Evolutionary conservation across 192 early-diverging fungal species (phyloP).

Genomic region (Mortierella hygrophila): DNA sequence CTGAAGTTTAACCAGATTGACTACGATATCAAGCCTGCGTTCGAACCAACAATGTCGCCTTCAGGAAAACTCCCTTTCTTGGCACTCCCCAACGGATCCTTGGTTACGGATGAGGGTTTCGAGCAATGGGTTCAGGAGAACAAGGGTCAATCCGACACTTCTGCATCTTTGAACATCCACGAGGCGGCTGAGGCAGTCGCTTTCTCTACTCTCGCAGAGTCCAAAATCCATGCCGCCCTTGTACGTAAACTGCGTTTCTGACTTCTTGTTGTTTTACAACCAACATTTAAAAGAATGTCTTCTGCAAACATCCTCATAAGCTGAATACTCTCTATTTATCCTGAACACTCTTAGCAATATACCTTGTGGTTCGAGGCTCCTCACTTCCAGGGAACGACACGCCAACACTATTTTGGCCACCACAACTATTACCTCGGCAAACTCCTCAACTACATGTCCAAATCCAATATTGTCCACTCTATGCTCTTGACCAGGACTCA

Average conservation of each 20-base stretch:
- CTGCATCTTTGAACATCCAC: slow-evolving; percentile 12
- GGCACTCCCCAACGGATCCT: slow-evolving; percentile 32
- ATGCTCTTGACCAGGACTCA: slow-evolving; percentile 53
- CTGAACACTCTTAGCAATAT: slow-evolving; percentile 22
- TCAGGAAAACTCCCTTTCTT: slow-evolving; percentile 48
- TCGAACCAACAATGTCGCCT: slow-evolving; percentile 50
- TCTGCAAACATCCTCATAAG: not conserved
- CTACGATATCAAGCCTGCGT: slow-evolving; percentile 40
- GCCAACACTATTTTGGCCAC: slow-evolving; percentile 52
- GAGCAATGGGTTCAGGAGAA: slow-evolving; percentile 44
- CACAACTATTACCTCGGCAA: slow-evolving; percentile 25
- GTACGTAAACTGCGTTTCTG: slow-evolving; percentile 14
- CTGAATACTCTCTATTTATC: not conserved
- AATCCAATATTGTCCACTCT: slow-evolving; percentile 33
- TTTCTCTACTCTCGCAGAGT: slow-evolving; percentile 40
- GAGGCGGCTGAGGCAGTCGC: slow-evolving; percentile 49
- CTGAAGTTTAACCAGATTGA: slow-evolving; percentile 53
- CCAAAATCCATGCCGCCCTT: slow-evolving; percentile 50
- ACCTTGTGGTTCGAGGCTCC: slow-evolving; percentile 51
- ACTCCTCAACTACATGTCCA: slow-evolving; percentile 28
- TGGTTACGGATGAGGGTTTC: slow-evolving; percentile 38
- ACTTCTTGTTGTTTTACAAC: too few relatives aligned
- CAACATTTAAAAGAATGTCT: not conserved
- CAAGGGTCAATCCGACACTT: not conserved
- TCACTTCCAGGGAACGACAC: slow-evolving; percentile 46